Percentiles rank a stretch among this genome's conserved stretches.
Conservation (phyloP, 176 grass and related monocot species). For the Oropetium thomaeum region DNA sequence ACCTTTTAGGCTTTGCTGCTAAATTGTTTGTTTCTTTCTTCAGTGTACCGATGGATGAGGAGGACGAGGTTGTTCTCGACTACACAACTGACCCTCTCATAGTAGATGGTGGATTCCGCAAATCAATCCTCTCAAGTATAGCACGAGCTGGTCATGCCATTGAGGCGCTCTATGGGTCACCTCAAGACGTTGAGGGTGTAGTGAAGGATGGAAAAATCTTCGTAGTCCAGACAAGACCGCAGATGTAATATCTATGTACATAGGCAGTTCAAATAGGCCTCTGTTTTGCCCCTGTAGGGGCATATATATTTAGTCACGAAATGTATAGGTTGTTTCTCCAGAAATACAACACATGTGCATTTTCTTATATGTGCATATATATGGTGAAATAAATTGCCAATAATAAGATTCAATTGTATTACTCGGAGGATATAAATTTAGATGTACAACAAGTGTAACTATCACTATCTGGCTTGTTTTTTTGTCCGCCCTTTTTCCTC, state of each 20-base stretch:
- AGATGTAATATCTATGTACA: slow-evolving; percentile 64
- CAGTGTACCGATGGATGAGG: slow-evolving; percentile 93
- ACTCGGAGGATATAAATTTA: slow-evolving; percentile 1
- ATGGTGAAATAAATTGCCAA: slow-evolving; percentile 22
- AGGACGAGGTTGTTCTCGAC: slow-evolving; percentile 79
- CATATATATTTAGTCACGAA: slow-evolving; percentile 16
- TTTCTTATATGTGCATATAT: background rate
- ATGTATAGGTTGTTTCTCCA: slow-evolving; percentile 23
- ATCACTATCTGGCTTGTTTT: slow-evolving; percentile 7
- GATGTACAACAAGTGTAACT: background rate
- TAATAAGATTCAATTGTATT: background rate
- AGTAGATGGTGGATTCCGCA: slow-evolving; percentile 48
- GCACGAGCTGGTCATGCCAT: slow-evolving; percentile 61
- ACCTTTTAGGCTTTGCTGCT: slow-evolving; percentile 3
- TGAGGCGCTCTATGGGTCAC: slow-evolving; percentile 76
- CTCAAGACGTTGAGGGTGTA: slow-evolving; percentile 85
- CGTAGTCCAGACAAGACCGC: slow-evolving; percentile 92
- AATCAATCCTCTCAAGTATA: slow-evolving; percentile 65
- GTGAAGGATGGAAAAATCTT: slow-evolving; percentile 88
- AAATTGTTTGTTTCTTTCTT: slow-evolving; percentile 9
- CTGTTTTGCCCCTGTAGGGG: slow-evolving; percentile 10
- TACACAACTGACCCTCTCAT: slow-evolving; percentile 77
- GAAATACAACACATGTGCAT: background rate
- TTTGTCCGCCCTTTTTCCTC: slow-evolving; percentile 6
- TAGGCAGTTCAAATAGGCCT: slow-evolving; percentile 4